Evolutionary conservation across 768 basidiomycete species (phyloP).

Genomic region (Mycena capillaripes): DNA sequence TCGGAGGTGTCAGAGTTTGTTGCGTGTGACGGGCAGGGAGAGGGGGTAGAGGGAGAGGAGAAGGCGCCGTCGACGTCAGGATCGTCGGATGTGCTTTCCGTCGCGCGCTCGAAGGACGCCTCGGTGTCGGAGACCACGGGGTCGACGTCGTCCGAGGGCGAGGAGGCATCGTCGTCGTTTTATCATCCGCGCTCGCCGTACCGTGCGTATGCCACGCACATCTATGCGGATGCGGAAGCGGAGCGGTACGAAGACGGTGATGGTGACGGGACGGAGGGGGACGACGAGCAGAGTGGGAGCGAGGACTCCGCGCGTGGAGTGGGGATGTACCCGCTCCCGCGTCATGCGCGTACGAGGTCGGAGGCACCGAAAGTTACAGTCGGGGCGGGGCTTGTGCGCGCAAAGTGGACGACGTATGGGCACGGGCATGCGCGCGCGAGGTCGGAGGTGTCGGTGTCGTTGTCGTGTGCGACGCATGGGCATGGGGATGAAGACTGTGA

Average conservation of each 20-base stretch:
- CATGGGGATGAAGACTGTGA: background rate
- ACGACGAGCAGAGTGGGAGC: constrained; percentile 18
- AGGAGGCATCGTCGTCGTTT: background rate
- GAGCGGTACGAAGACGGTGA: too few species aligned
- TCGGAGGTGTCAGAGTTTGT: constrained; percentile 6
- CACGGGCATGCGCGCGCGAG: background rate
- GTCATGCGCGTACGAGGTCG: background rate
- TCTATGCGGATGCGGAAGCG: too few species aligned
- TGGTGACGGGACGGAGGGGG: constrained; percentile 1
- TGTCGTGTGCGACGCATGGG: constrained; percentile 2
- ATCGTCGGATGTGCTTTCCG: background rate
- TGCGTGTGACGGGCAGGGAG: background rate
- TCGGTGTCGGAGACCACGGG: too few species aligned
- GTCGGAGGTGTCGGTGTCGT: constrained; percentile 10
- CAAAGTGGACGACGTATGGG: background rate
- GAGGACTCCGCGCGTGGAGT: background rate
- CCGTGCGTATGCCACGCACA: background rate
- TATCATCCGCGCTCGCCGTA: background rate
- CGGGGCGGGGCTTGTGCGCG: background rate
- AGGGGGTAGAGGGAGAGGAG: background rate
- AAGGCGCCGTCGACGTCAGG: background rate
- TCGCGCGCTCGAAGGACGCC: background rate
- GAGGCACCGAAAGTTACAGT: background rate
- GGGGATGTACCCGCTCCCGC: background rate
- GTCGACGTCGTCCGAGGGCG: background rate